phyloP scores from a whole-genome alignment of 257 asterid genomes.

The Solanum megistacrolobum region DNA sequence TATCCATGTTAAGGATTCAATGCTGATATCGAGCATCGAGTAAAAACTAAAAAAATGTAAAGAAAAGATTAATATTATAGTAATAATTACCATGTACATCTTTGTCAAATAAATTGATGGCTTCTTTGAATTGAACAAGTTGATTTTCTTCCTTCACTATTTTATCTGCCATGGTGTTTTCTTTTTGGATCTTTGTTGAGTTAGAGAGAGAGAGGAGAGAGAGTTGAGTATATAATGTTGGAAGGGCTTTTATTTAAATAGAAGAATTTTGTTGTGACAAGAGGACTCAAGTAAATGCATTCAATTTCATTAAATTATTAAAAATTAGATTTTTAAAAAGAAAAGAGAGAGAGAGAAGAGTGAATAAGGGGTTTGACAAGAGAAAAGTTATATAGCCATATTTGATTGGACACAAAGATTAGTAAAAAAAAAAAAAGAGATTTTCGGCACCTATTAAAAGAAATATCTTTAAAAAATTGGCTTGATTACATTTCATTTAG shows the following conservation, averaged over 20 bases:
- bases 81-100: slow-evolving; percentile 28
- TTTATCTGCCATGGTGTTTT: slow-evolving; percentile 14
- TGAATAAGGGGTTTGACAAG: background rate
- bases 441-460: background rate
- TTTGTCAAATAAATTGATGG: slow-evolving; percentile 36
- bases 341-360: background rate
- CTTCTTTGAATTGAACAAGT: slow-evolving; percentile 33
- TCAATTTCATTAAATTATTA: background rate
- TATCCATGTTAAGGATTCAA: background rate
- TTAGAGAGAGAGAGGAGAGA: background rate
- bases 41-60: background rate
- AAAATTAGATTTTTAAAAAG: background rate
- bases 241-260: slow-evolving; percentile 27
- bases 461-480: background rate
- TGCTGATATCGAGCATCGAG: background rate
- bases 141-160: slow-evolving; percentile 29
- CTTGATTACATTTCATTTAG: background rate
- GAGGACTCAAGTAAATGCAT: slow-evolving; percentile 6
- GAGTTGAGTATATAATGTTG: slow-evolving; percentile 29
- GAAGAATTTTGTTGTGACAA: slow-evolving; percentile 9
- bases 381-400: background rate
- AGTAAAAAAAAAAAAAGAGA: background rate
- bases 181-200: background rate
- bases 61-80: background rate
- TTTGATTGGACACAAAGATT: background rate